Evolutionary conservation across 768 basidiomycete species (phyloP).

Genomic region (Exsudoporus frostii): DNA sequence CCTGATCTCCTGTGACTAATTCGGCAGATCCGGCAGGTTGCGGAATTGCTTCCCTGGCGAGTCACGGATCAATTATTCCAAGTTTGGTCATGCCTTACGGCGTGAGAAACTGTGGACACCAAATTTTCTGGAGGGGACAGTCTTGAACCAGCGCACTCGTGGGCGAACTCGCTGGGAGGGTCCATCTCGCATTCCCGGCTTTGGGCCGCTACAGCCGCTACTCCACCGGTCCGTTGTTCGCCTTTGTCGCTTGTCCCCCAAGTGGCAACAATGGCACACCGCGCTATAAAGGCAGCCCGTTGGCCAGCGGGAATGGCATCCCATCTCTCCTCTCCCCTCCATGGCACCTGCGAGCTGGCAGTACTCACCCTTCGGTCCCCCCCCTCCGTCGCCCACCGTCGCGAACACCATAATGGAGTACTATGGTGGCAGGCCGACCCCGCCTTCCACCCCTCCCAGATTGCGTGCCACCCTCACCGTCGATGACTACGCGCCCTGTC

Average conservation of each 20-base stretch:
- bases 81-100: conserved; percentile 61
- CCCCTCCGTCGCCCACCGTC: conserved; percentile 10
- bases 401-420: neutral
- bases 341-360: too few relatives aligned
- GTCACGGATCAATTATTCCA: conserved; percentile 85
- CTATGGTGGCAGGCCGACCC: conserved; percentile 1
- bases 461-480: neutral
- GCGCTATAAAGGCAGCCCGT: conserved; percentile 13
- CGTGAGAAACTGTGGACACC: conserved; percentile 66
- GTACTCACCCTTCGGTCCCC: neutral
- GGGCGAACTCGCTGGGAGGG: conserved; percentile 53
- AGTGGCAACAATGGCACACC: conserved; percentile 8
- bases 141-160: conserved; percentile 90
- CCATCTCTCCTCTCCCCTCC: neutral
- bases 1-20: conserved; percentile 93
- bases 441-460: conserved; percentile 4
- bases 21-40: conserved; percentile 83
- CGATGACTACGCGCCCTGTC: conserved; percentile 13
- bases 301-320: neutral
- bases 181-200: conserved; percentile 77
- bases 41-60: conserved; percentile 92
- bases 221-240: conserved; percentile 37
- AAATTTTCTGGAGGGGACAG: conserved; percentile 95
- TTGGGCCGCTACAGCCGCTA: conserved; percentile 81
- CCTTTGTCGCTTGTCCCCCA: neutral